Evolutionary conservation across 2,329 filamentous ascomycete species (phyloP).

Genomic region (Lizonia empirigonia): DNA sequence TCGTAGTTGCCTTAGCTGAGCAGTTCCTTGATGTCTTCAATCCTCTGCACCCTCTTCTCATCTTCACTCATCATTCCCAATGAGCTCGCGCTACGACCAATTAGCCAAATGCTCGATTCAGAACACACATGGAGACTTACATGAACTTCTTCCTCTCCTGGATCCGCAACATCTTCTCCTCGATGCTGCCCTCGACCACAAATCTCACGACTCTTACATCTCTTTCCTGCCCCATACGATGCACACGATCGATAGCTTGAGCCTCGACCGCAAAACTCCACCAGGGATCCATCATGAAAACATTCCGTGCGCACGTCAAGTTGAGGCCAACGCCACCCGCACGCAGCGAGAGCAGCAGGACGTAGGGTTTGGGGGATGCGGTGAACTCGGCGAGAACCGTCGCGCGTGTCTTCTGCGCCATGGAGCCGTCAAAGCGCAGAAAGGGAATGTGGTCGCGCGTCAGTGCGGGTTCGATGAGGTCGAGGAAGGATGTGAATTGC

Average conservation of each 20-base stretch:
- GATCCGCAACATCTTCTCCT: constrained; percentile 90
- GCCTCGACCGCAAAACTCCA: constrained; percentile 98
- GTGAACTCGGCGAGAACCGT: constrained; percentile 77
- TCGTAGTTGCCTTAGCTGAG: constrained; percentile 60
- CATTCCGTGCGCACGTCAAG: constrained; percentile 82
- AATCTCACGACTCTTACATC: constrained; percentile 88
- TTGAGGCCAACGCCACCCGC: constrained; percentile 95
- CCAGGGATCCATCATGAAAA: constrained; percentile 99
- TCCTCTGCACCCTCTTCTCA: constrained; percentile 85
- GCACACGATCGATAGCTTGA: constrained; percentile 95
- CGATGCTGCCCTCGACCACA: constrained; percentile 87
- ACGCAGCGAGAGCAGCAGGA: constrained; percentile 82
- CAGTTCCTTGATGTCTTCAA: constrained; percentile 93
- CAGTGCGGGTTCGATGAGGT: constrained; percentile 85
- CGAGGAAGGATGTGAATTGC: constrained; percentile 95
- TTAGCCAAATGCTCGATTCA: constrained; percentile 28
- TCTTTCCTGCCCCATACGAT: constrained; percentile 90
- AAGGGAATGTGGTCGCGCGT: constrained; percentile 72
- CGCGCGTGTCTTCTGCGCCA: constrained; percentile 83
- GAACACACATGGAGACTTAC: constrained; percentile 59
- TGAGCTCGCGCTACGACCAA: constrained; percentile 75
- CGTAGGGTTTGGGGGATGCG: constrained; percentile 62
- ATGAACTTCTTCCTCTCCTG: constrained; percentile 97
- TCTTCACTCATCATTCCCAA: constrained; percentile 95
- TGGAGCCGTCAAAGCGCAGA: constrained; percentile 88